A percentile compares a stretch with the other conserved stretches of the same genome.
These are phyloP conservation scores for Balakata baccata DNA, from an alignment of 345 rosid genomes.

Conservation along the genomic window DNA sequence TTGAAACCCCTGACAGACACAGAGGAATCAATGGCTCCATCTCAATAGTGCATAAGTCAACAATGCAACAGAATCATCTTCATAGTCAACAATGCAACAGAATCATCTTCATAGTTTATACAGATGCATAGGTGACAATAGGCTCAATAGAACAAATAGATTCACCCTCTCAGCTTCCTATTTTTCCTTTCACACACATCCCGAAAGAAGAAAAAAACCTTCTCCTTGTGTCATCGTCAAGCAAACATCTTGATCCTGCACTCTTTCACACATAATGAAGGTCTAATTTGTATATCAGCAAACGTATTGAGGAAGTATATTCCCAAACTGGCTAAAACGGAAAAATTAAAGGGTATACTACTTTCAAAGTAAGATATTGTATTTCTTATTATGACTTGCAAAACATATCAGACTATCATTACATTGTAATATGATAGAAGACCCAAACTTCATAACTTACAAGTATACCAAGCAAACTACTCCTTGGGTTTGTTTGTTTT, in stretches of 20 bases:
- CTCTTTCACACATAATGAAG: too few relatives aligned
- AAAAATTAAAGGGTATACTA: too few relatives aligned
- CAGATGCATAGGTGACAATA: neutral
- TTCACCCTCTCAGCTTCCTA: neutral
- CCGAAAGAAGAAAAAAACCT: too few relatives aligned
- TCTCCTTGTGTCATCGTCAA: too few relatives aligned
- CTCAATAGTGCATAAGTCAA: too few relatives aligned
- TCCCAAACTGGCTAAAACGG: too few relatives aligned
- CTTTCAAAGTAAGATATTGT: neutral
- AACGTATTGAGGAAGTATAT: too few relatives aligned
- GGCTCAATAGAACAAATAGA: neutral
- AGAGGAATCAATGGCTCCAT: neutral
- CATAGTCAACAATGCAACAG: neutral
- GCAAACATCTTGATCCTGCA: too few relatives aligned
- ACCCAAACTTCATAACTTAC: slow-evolving; percentile 20
- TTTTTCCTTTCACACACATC: too few relatives aligned
- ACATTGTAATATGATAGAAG: neutral
- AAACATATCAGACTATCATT: neutral
- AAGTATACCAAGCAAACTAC: slow-evolving; percentile 12
- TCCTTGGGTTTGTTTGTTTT: slow-evolving; percentile 32
- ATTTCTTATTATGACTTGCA: neutral
- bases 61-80: neutral
- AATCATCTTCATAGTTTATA: neutral
- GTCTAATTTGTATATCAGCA: too few relatives aligned
- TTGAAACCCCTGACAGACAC: neutral